Percentiles rank a stretch among this genome's conserved stretches.
phyloP scores from a whole-genome alignment of 768 basidiomycete species.

The Crepidotus variabilis region DNA sequence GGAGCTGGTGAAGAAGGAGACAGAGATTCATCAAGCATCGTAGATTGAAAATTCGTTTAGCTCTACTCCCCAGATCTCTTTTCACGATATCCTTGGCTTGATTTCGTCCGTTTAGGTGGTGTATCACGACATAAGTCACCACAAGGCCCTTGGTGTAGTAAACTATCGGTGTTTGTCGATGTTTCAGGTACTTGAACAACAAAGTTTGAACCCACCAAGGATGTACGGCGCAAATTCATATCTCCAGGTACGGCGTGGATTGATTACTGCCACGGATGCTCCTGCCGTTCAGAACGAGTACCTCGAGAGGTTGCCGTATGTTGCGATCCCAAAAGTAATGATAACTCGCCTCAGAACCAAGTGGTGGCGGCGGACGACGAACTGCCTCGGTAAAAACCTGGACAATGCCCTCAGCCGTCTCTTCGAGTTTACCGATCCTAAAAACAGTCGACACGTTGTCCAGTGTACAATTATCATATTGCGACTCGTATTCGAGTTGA shows the following conservation, averaged over 20 bases:
- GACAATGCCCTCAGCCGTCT: not conserved
- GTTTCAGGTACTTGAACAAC: too few species aligned
- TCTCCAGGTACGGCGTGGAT: conserved; percentile 15
- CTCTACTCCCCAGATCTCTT: conserved; percentile 7
- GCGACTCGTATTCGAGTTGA: not conserved
- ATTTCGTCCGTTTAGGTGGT: too few species aligned
- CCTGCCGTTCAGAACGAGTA: conserved; percentile 14
- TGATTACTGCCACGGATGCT: conserved; percentile 16
- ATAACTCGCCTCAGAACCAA: conserved; percentile 14
- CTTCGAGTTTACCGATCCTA: not conserved
- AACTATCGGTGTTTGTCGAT: conserved; percentile 27
- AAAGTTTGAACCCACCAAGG: conserved; percentile 18
- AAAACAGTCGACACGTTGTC: conserved; percentile 2
- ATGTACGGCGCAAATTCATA: conserved; percentile 22
- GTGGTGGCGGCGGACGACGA: not conserved
- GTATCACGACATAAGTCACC: too few species aligned
- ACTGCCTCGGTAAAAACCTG: not conserved
- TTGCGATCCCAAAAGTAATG: conserved; percentile 21
- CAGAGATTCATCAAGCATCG: conserved; percentile 12
- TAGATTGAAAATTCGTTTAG: conserved; percentile 11
- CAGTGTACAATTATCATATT: conserved; percentile 1
- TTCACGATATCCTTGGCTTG: conserved; percentile 9
- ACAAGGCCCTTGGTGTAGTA: conserved; percentile 31
- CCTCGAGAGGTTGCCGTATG: conserved; percentile 15
- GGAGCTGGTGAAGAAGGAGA: conserved; percentile 1